These are phyloP conservation scores for Echium plantagineum DNA, from an alignment of 257 asterid genomes.

Conservation along the genomic window DNA sequence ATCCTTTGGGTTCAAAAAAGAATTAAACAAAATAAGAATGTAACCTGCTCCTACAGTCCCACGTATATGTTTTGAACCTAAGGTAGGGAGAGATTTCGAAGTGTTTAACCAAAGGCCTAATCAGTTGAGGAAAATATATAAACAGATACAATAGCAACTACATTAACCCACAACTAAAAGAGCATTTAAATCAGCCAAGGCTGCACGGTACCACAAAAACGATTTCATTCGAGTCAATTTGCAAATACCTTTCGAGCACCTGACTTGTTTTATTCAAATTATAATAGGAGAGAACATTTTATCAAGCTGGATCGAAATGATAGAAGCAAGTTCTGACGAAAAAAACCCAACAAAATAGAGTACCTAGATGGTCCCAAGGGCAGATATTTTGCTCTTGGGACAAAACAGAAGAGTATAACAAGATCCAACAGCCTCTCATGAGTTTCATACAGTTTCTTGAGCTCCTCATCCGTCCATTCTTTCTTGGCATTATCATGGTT, in stretches of 20 bases:
- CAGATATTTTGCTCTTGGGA: slow-evolving; percentile 92
- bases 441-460: slow-evolving; percentile 86
- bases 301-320: neutral
- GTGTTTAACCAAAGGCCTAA: neutral
- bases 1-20: neutral
- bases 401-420: slow-evolving; percentile 87
- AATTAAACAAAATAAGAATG: neutral
- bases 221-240: neutral
- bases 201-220: neutral
- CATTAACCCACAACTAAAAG: neutral
- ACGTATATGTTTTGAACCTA: neutral
- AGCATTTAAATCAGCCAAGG: neutral
- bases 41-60: neutral
- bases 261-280: neutral
- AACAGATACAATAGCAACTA: neutral
- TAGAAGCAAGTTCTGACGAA: neutral
- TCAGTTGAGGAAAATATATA: no score
- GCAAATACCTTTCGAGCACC: no score
- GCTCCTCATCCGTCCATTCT: slow-evolving; percentile 96
- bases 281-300: neutral
- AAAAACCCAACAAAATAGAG: neutral
- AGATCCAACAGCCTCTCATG: slow-evolving; percentile 92
- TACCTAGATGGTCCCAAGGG: slow-evolving; percentile 99
- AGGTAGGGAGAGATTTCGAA: neutral
- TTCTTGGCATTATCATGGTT: slow-evolving; percentile 97